phyloP scores from a whole-genome alignment of 2,329 filamentous ascomycete species.

The Aureobasidium sp. region DNA sequence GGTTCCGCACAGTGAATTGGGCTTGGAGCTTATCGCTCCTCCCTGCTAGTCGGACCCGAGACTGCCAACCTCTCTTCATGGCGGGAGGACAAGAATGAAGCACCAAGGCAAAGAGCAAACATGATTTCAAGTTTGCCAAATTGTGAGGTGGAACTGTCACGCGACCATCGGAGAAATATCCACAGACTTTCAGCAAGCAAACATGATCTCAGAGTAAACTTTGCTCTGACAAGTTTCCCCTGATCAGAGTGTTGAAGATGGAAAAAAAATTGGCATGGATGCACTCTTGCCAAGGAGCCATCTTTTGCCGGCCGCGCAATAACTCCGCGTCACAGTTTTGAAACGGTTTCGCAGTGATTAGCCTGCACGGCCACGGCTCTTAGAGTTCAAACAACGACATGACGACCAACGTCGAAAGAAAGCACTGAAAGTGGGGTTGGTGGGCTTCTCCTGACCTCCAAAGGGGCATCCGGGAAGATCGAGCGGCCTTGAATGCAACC shows the following conservation, averaged over 20 bases:
- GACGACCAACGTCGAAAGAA: background rate
- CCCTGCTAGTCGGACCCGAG: background rate
- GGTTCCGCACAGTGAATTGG: background rate
- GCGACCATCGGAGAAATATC: no score
- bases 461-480: background rate
- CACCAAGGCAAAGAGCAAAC: background rate
- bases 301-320: slow-evolving; percentile 1
- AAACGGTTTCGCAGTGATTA: slow-evolving; percentile 12
- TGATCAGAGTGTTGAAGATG: background rate
- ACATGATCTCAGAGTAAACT: background rate
- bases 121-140: background rate
- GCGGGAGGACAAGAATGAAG: background rate
- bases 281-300: background rate
- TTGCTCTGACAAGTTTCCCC: background rate
- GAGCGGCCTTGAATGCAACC: background rate
- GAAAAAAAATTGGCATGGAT: slow-evolving; percentile 3
- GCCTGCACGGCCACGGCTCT: background rate
- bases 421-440: background rate
- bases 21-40: background rate
- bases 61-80: slow-evolving; percentile 3
- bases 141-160: background rate
- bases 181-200: background rate
- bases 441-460: slow-evolving; percentile 5
- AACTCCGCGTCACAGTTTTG: slow-evolving; percentile 3
- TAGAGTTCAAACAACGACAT: slow-evolving; percentile 3